Conservation (phyloP, 768 basidiomycete genomes). For the Trametes maxima region DNA sequence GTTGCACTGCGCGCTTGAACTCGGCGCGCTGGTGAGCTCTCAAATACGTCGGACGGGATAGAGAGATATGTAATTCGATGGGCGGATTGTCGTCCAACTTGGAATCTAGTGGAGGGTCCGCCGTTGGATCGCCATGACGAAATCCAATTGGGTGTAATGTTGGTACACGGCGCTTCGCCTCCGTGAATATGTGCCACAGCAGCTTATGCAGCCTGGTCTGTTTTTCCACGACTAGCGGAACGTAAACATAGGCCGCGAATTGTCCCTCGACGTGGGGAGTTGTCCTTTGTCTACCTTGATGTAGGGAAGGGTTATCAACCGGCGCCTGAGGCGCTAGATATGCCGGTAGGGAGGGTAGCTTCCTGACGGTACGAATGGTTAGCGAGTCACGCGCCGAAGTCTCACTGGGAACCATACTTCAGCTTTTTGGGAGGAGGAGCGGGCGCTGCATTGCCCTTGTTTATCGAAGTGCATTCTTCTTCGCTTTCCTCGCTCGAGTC, state of each 20-base stretch:
- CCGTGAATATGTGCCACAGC: conserved; percentile 46
- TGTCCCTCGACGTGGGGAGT: conserved; percentile 87
- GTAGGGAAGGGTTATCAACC: conserved; percentile 71
- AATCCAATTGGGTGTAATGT: conserved; percentile 48
- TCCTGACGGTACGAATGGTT: conserved; percentile 33
- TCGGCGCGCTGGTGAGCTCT: conserved; percentile 79
- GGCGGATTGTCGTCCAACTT: conserved; percentile 1
- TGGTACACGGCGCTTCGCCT: conserved; percentile 49
- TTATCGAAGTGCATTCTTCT: not conserved
- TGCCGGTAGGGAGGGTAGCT: conserved; percentile 60
- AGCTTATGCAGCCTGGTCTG: conserved; percentile 48
- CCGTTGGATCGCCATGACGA: conserved; percentile 1
- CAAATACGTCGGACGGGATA: conserved; percentile 81
- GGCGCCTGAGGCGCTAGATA: conserved; percentile 52
- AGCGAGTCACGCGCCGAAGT: not conserved
- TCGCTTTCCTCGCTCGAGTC: conserved; percentile 27
- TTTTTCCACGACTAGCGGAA: conserved; percentile 55
- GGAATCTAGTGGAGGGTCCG: conserved; percentile 16
- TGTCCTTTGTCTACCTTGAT: conserved; percentile 81
- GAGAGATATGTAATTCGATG: conserved; percentile 76
- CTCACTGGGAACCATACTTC: not conserved
- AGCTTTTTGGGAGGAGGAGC: conserved; percentile 15
- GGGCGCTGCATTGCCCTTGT: not conserved
- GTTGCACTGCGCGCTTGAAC: conserved; percentile 62
- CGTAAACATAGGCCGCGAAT: conserved; percentile 77